Base-by-base conservation (phyloP, 768 basidiomycete species). In the Inosperma sp. region DNA sequence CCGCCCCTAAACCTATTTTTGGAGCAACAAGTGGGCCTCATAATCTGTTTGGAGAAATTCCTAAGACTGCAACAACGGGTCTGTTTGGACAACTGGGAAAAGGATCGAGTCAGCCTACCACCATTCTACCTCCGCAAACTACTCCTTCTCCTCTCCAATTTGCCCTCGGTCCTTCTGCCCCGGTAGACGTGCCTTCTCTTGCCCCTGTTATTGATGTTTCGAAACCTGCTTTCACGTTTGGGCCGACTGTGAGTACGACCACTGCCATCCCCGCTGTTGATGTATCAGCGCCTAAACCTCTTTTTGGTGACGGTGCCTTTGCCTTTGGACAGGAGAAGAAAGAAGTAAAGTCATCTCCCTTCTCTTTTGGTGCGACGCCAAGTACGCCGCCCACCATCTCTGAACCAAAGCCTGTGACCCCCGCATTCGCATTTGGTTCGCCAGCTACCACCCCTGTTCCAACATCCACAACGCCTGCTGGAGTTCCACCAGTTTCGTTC, bases 331-430 rank as follows among this genome's bases (percentile, higher is more conserved):
- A 55, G 25, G 42, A 53, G 27, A 53, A 54, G 35, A 43, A 53
- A 8, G 60, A 61, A 34, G 49, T 57, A 29, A 57, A 62, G 39
- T 56, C 31, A 55, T 59, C 40, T 45, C 66, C 59, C 9, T 83
- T 83, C 59, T 61, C 72, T 5, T 83, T 84, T 55, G 74, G 72
- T 10, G 61, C 62, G 21, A 46, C 68, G 10, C 64, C 73, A 7
- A 64, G 60, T 40, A 63, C 74, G 13, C 57, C 73, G 3, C 59
- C 71, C 22, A 45, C 71, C 19, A 7, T 16, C 2, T 12, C 63
- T n/a, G 56, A 56, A 2, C 16, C 48, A 8, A 62, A 61, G 35
- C 36, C 58, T 9, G 31, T 55, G 13, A 14, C 59, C 14, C 25
- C 70, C 8, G 54, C 67, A 1, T 82, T 81, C 57, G 52, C 62